phyloP scores from a whole-genome alignment of 192 early-diverging fungal species.

The Linnemannia elongata region DNA sequence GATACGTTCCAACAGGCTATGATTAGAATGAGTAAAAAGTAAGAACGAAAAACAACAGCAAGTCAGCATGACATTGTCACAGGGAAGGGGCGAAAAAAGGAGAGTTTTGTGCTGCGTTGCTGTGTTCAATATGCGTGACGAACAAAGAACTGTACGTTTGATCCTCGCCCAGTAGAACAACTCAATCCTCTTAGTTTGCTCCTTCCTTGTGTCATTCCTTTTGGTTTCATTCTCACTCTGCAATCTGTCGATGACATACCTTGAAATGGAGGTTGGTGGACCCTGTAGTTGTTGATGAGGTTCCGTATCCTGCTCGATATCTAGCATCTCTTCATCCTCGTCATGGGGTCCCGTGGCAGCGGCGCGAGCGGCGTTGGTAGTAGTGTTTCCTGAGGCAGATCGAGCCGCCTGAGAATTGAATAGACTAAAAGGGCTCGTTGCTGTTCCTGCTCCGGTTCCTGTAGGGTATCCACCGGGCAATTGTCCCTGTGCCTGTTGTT shows the following conservation, averaged over 20 bases:
- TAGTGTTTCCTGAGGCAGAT: background rate
- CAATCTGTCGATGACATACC: background rate
- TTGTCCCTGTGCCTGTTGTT: conserved; percentile 20
- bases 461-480: conserved; percentile 29
- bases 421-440: background rate
- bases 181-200: background rate
- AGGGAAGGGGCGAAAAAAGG: background rate
- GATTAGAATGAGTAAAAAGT: background rate
- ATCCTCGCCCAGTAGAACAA: background rate
- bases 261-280: conserved; percentile 1
- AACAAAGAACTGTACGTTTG: background rate
- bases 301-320: background rate
- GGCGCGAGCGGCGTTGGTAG: background rate
- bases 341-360: background rate
- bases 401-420: background rate
- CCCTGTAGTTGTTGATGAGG: background rate
- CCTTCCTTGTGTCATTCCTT: background rate
- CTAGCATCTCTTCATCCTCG: conserved; percentile 25
- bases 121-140: background rate
- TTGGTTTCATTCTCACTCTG: background rate
- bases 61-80: conserved; percentile 7
- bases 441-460: background rate
- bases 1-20: conserved; percentile 25
- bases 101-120: background rate
- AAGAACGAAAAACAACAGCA: background rate